Conservation (phyloP, 768 basidiomycete species). For the Lactarius evosmus region DNA sequence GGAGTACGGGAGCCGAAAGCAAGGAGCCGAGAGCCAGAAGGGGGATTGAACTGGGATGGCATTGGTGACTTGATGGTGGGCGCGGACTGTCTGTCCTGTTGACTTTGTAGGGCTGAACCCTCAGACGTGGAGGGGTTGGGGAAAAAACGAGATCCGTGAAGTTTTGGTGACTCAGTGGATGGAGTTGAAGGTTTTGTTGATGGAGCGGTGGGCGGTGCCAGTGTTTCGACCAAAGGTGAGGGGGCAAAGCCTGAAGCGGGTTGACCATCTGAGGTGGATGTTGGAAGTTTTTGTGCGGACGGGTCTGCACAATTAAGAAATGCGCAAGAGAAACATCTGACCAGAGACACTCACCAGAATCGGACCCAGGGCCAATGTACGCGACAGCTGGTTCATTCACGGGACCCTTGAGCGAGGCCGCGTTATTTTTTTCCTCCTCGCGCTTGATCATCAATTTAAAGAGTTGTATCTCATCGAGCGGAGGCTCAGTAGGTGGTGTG, state of each 20-base stretch:
- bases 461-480: constrained; percentile 77
- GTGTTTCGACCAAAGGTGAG: constrained; percentile 12
- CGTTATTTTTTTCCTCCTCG: constrained; percentile 54
- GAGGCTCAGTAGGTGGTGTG: constrained; percentile 33
- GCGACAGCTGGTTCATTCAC: constrained; percentile 15
- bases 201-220: constrained; percentile 9
- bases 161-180: constrained; percentile 25
- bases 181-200: constrained; percentile 25
- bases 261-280: constrained; percentile 9
- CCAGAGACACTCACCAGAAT: constrained; percentile 20
- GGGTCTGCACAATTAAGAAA: constrained; percentile 7
- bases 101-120: constrained; percentile 14
- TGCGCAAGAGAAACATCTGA: background rate
- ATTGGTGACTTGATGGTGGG: constrained; percentile 29
- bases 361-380: constrained; percentile 16
- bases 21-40: constrained; percentile 44
- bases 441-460: constrained; percentile 83
- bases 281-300: constrained; percentile 8
- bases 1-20: constrained; percentile 38
- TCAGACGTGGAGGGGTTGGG: constrained; percentile 32
- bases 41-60: constrained; percentile 39
- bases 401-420: constrained; percentile 26
- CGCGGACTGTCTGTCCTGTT: constrained; percentile 17
- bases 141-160: constrained; percentile 39
- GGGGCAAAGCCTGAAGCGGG: constrained; percentile 1